Conservation (phyloP, 1,284 basidiomycete genomes). For the Fomitopsis palustris region DNA sequence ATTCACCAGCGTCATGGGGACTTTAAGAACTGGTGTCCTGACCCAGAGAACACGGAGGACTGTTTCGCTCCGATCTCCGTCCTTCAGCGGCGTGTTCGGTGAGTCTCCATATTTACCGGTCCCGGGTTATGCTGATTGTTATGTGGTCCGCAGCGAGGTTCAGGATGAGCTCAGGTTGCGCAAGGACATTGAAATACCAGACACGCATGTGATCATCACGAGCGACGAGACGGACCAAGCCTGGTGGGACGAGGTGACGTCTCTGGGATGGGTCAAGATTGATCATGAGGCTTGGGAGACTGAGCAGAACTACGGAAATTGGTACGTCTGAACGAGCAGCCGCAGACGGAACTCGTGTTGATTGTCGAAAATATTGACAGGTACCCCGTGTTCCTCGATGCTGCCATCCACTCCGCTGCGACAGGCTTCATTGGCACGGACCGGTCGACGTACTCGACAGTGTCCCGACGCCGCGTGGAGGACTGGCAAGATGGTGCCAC, state of each 20-base stretch:
- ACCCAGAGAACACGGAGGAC: constrained; percentile 38
- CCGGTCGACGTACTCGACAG: constrained; percentile 62
- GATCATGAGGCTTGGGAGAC: constrained; percentile 53
- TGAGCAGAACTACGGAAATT: constrained; percentile 49
- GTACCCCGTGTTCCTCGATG: constrained; percentile 69
- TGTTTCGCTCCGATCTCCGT: constrained; percentile 62
- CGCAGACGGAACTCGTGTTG: neutral
- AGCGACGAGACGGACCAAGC: constrained; percentile 62
- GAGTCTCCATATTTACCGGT: neutral
- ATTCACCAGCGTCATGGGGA: constrained; percentile 65
- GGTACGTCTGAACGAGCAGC: constrained; percentile 36
- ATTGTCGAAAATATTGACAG: constrained; percentile 28
- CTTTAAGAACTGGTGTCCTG: constrained; percentile 48
- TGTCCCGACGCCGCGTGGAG: constrained; percentile 59
- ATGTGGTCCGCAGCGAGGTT: constrained; percentile 40
- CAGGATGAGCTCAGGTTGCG: constrained; percentile 48
- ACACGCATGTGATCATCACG: constrained; percentile 61
- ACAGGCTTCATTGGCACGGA: constrained; percentile 69
- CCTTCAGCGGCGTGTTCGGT: constrained; percentile 52
- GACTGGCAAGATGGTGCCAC: constrained; percentile 58
- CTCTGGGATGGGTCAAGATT: constrained; percentile 56
- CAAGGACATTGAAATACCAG: constrained; percentile 44
- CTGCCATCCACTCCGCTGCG: constrained; percentile 62
- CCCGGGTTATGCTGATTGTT: neutral
- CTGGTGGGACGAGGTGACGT: constrained; percentile 64